phyloP scores from a whole-genome alignment of 2,329 filamentous ascomycete genomes.

The Penicillium sp. region DNA sequence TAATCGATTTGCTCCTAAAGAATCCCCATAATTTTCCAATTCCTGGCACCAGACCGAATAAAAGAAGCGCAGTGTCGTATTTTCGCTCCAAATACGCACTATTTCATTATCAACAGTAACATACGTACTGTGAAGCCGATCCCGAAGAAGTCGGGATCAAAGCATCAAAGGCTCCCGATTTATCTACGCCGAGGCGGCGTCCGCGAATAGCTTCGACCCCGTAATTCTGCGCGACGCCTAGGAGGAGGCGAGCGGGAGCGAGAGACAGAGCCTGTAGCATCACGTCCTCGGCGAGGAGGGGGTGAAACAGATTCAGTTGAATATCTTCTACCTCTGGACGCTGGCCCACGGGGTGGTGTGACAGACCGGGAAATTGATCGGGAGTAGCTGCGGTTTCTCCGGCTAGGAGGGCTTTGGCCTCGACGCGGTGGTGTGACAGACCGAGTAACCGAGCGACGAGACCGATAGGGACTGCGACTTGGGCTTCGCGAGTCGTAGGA shows the following conservation, averaged over 20 bases:
- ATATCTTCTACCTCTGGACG: conserved; percentile 17
- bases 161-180: not conserved
- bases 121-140: not conserved
- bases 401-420: conserved; percentile 16
- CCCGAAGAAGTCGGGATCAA: not conserved
- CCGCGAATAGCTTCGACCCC: conserved; percentile 24
- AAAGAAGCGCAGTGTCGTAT: conserved; percentile 1
- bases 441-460: conserved; percentile 32
- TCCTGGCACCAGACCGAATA: not conserved
- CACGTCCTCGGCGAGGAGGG: conserved; percentile 26
- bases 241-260: conserved; percentile 25
- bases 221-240: conserved; percentile 18
- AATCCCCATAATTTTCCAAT: not conserved
- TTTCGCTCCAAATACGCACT: not conserved
- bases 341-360: conserved; percentile 16
- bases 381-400: conserved; percentile 30
- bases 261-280: conserved; percentile 20
- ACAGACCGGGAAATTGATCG: conserved; percentile 32
- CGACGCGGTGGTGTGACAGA: conserved; percentile 27
- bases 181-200: conserved; percentile 22
- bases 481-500: conserved; percentile 22
- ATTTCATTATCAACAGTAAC: conserved; percentile 6
- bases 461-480: conserved; percentile 18
- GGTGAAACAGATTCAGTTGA: conserved; percentile 28
- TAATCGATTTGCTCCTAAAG: not conserved